Evolutionary conservation across 2,329 filamentous ascomycete genomes (phyloP), one percentile per base, ranked within the genome.

Genomic region (Calcarisporium arbuscula): DNA sequence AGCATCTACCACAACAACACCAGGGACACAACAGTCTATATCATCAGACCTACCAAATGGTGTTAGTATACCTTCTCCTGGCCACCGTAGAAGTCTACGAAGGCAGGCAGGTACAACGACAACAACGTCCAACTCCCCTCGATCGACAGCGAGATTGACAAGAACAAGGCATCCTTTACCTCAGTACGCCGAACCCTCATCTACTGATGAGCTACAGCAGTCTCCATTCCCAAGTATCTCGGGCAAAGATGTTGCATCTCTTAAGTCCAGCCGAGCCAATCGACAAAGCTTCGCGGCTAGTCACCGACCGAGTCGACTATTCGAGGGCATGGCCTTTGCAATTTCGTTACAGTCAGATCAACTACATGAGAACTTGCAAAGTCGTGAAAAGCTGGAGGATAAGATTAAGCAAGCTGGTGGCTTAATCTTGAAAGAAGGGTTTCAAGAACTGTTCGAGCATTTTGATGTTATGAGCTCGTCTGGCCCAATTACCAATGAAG

Each of bases 301-400:
- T 21, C 41, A 42, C 43, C 49, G 46, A 42, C 52, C 40, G 4
- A 42, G 49, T 8, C 42, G 50, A 4, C 30, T 94, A 0, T 95
- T 96, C 49, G 62, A 72, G 2, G 78, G 80, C 27, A 95, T 95
- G 88, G 78, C 77, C 0, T 95, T 96, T 58, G 88, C 88, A 0
- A 73, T 95, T 9, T 90, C 87, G 0, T 85, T 87, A 42, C 69
- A 70, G 46, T 57, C 61, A 0, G 61, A 59, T 19, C 61, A 64
- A 26, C 27, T 60, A 18, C n/a, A n/a, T n/a, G 30, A 23, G 56
- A 58, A 60, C 20, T 51, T 55, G 50, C 47, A 56, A 30, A 46
- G 75, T 44, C 51, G 64, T 30, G 56, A 51, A 16, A 58, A 55
- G 19, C 46, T 92, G 3, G 74, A 74, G 21, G 67, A 65, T 2